Evolutionary conservation across 805 yeast species (phyloP).

Genomic region (Candida xyloterini): DNA sequence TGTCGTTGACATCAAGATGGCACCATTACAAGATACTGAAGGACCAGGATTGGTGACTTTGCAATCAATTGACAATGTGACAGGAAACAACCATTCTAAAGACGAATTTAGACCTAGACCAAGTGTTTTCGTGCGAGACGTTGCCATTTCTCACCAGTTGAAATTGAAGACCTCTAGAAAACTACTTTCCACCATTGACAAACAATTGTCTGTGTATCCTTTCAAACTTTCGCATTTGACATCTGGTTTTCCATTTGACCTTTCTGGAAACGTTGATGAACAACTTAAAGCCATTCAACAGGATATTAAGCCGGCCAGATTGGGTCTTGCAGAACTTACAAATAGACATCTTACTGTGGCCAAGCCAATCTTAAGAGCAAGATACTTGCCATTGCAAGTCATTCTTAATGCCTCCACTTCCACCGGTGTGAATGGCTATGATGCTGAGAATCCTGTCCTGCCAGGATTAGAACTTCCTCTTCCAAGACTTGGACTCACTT

Average conservation of each 20-base stretch:
- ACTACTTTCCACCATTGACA: slow-evolving; percentile 68
- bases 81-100: slow-evolving; percentile 58
- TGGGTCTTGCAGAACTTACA: slow-evolving; percentile 76
- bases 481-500: slow-evolving; percentile 68
- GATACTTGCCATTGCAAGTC: slow-evolving; percentile 67
- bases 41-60: slow-evolving; percentile 68
- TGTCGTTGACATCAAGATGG: slow-evolving; percentile 77
- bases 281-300: slow-evolving; percentile 46
- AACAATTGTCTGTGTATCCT: slow-evolving; percentile 80
- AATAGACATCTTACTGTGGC: slow-evolving; percentile 77
- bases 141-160: slow-evolving; percentile 73
- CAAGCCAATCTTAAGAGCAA: slow-evolving; percentile 68
- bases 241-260: slow-evolving; percentile 55
- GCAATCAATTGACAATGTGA: slow-evolving; percentile 60
- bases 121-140: slow-evolving; percentile 80
- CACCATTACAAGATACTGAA: slow-evolving; percentile 48
- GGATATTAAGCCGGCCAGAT: slow-evolving; percentile 59
- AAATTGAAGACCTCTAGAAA: slow-evolving; percentile 73
- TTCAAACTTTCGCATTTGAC: slow-evolving; percentile 79
- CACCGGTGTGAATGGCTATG: slow-evolving; percentile 64
- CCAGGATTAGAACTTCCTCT: slow-evolving; percentile 76
- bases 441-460: slow-evolving; percentile 58
- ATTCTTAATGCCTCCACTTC: slow-evolving; percentile 63
- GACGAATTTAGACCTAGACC: slow-evolving; percentile 56
- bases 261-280: slow-evolving; percentile 34